Conservation (phyloP, 495 filamentous ascomycete genomes). For the Saxophila tyrrhenica region DNA sequence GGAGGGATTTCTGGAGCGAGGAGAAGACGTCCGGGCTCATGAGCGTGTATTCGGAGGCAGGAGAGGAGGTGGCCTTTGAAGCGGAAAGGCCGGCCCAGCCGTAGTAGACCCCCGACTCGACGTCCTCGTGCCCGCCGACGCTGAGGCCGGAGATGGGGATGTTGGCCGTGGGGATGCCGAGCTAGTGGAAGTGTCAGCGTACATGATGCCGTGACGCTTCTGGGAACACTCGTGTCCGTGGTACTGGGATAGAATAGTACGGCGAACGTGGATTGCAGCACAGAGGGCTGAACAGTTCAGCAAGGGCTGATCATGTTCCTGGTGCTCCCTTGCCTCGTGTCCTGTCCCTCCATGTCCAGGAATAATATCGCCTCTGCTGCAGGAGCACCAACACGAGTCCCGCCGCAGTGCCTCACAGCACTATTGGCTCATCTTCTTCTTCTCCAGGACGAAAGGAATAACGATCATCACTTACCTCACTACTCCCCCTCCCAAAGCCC, state of each 20-base stretch:
- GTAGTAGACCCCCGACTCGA: conserved; percentile 78
- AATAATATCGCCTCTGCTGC: not conserved
- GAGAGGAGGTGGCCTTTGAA: conserved; percentile 3
- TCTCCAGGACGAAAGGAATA: not conserved
- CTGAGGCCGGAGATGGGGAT: conserved; percentile 65
- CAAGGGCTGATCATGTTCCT: too few relatives aligned
- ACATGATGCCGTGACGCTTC: not conserved
- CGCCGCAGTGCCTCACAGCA: not conserved
- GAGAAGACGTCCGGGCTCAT: conserved; percentile 1
- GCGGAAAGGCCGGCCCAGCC: conserved; percentile 60
- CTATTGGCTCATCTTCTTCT: not conserved
- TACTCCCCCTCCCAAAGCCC: conserved; percentile 87
- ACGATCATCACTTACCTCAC: conserved; percentile 49
- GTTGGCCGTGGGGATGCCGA: conserved; percentile 95
- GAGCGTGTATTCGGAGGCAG: conserved; percentile 3
- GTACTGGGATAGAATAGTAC: not conserved
- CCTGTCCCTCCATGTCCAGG: too few relatives aligned
- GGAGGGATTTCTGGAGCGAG: not conserved
- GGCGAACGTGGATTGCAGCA: too few relatives aligned
- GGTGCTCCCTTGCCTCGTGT: too few relatives aligned
- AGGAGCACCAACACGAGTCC: not conserved
- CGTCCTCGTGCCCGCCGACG: conserved; percentile 56
- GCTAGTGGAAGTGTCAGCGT: conserved; percentile 29
- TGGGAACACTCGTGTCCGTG: not conserved
- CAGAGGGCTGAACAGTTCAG: too few relatives aligned